Evolutionary conservation across 2,329 filamentous ascomycete species (phyloP).

Genomic region (Lasiodiplodia sp.): DNA sequence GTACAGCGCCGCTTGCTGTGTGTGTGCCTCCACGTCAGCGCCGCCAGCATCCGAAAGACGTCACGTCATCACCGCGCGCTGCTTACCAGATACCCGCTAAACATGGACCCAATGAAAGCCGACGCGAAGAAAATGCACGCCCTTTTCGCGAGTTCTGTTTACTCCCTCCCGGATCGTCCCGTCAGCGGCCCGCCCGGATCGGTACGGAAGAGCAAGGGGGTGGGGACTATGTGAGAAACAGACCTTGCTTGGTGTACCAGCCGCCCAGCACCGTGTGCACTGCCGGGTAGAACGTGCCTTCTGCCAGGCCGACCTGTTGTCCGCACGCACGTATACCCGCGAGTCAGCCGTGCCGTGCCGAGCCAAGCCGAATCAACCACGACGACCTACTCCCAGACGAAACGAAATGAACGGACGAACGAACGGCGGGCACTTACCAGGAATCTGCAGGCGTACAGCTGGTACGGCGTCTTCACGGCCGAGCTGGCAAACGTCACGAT

Average conservation of each 20-base stretch:
- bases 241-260: conserved; percentile 19
- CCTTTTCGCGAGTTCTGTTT: conserved; percentile 10
- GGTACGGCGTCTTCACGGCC: conserved; percentile 10
- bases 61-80: no score
- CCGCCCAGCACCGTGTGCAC: conserved; percentile 24
- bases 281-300: conserved; percentile 19
- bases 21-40: background rate
- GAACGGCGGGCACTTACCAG: background rate
- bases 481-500: conserved; percentile 17
- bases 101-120: conserved; percentile 16
- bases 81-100: conserved; percentile 20
- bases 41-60: no score
- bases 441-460: conserved; percentile 20
- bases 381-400: no score
- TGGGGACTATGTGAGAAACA: no score
- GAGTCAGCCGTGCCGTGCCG: background rate
- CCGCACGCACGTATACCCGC: no score
- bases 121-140: conserved; percentile 22
- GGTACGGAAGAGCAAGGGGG: no score
- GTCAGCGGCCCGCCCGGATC: no score
- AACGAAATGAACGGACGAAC: no score
- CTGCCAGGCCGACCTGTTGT: conserved; percentile 3
- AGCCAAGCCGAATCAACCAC: no score
- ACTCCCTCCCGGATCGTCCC: no score
- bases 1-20: conserved; percentile 30